phyloP scores from a whole-genome alignment of 164 flowering plant genomes.

The Vitis rotundifolia region DNA sequence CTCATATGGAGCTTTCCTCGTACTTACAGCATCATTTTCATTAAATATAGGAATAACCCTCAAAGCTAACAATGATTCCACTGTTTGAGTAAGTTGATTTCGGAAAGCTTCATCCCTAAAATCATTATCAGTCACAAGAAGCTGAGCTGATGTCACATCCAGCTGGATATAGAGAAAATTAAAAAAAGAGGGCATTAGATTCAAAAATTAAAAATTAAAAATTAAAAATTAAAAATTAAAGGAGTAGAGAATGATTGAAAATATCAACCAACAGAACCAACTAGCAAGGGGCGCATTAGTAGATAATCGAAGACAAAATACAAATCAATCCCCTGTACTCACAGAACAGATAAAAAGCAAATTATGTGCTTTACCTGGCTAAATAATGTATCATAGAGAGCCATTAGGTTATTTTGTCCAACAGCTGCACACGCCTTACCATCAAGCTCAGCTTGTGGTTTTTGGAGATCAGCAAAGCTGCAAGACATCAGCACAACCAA shows the following conservation, averaged over 20 bases:
- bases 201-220: not conserved
- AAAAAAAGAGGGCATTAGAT: not conserved
- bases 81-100: conserved; percentile 76
- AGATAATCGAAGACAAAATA: not conserved
- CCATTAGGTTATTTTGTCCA: conserved; percentile 95
- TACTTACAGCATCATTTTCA: conserved; percentile 97
- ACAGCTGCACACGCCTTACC: conserved; percentile 99
- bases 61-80: conserved; percentile 52
- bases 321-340: not conserved
- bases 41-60: conserved; percentile 91
- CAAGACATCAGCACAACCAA: conserved; percentile 8
- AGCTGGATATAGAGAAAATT: conserved; percentile 51
- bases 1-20: conserved; percentile 96
- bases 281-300: not conserved
- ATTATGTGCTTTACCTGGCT: conserved; percentile 57
- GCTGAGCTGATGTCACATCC: conserved; percentile 88
- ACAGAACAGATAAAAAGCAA: not conserved
- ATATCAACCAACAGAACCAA: not conserved
- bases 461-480: conserved; percentile 97
- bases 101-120: conserved; percentile 78
- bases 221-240: not conserved
- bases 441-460: conserved; percentile 92
- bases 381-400: conserved; percentile 86
- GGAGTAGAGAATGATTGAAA: not conserved
- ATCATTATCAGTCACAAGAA: conserved; percentile 93